Conservation (phyloP, 1,284 basidiomycete species). For the Puccinia coronata region DNA sequence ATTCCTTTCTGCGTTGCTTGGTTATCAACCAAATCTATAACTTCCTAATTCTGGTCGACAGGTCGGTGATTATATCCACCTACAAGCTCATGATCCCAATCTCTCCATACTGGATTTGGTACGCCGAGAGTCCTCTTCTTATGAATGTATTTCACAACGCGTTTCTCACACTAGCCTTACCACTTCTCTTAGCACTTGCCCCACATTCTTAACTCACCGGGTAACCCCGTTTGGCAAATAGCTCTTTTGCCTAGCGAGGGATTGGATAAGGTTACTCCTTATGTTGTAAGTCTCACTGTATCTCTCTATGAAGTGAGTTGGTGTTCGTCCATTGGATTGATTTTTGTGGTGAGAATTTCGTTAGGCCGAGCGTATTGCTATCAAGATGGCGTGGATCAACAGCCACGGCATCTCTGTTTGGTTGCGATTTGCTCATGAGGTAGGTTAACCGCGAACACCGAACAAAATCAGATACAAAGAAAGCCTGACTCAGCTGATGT, state of each 20-base stretch:
- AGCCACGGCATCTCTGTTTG: constrained; percentile 37
- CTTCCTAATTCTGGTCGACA: neutral
- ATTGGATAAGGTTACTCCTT: constrained; percentile 27
- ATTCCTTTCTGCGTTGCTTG: neutral
- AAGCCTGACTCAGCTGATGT: neutral
- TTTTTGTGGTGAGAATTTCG: neutral
- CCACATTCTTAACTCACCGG: constrained; percentile 1
- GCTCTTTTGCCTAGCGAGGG: constrained; percentile 40
- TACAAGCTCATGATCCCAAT: constrained; percentile 8
- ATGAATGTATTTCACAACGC: neutral
- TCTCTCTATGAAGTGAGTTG: neutral
- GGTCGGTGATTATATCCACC: constrained; percentile 43
- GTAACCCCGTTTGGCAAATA: constrained; percentile 44
- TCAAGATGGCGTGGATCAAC: constrained; percentile 40
- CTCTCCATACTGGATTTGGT: constrained; percentile 36
- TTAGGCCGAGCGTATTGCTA: constrained; percentile 39
- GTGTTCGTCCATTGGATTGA: neutral
- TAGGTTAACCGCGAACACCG: neutral
- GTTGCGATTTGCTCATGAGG: constrained; percentile 48
- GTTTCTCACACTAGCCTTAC: neutral
- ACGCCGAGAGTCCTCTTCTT: neutral
- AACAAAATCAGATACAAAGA: neutral
- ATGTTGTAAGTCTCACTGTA: constrained; percentile 17
- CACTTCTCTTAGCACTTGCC: constrained; percentile 17
- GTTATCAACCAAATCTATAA: neutral